Percentiles rank a stretch among this genome's conserved stretches.
phyloP scores from a whole-genome alignment of 495 filamentous ascomycete species.

The Talaromyces borbonicus region DNA sequence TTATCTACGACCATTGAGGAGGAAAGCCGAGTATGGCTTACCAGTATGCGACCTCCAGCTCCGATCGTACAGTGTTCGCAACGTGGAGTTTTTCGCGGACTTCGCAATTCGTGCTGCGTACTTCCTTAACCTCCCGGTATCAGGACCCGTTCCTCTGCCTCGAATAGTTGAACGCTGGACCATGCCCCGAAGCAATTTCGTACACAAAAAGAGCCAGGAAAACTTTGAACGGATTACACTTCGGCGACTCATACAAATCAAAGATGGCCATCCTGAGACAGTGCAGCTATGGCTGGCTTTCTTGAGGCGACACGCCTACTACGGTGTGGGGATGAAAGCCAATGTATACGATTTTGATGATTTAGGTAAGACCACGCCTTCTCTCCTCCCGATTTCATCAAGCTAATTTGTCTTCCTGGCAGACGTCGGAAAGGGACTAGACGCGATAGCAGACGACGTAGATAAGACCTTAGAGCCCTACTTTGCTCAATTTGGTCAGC shows the following conservation, averaged over 20 bases:
- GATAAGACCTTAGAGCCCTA: constrained; percentile 50
- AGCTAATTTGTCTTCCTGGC: constrained; percentile 8
- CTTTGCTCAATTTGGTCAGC: constrained; percentile 53
- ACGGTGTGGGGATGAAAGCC: constrained; percentile 97
- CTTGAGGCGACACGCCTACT: constrained; percentile 78
- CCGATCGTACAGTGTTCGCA: constrained; percentile 81
- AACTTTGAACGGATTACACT: constrained; percentile 91
- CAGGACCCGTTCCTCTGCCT: constrained; percentile 82
- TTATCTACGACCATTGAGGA: constrained; percentile 76
- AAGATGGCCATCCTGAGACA: constrained; percentile 80
- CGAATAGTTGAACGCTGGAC: constrained; percentile 86
- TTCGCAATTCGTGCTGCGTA: constrained; percentile 93
- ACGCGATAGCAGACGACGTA: constrained; percentile 45
- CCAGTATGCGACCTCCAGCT: constrained; percentile 86
- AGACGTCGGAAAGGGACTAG: constrained; percentile 62
- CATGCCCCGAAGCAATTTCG: constrained; percentile 79
- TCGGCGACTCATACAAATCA: constrained; percentile 81
- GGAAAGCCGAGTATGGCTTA: constrained; percentile 59
- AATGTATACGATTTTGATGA: constrained; percentile 85
- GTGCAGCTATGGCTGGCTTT: constrained; percentile 90
- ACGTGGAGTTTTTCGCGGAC: constrained; percentile 90
- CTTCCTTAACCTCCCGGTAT: constrained; percentile 79
- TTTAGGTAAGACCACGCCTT: constrained; percentile 39
- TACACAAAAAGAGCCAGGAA: constrained; percentile 95
- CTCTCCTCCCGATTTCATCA: background rate